Conservation (phyloP, 1,284 basidiomycete genomes). For the Mycena citricolor region DNA sequence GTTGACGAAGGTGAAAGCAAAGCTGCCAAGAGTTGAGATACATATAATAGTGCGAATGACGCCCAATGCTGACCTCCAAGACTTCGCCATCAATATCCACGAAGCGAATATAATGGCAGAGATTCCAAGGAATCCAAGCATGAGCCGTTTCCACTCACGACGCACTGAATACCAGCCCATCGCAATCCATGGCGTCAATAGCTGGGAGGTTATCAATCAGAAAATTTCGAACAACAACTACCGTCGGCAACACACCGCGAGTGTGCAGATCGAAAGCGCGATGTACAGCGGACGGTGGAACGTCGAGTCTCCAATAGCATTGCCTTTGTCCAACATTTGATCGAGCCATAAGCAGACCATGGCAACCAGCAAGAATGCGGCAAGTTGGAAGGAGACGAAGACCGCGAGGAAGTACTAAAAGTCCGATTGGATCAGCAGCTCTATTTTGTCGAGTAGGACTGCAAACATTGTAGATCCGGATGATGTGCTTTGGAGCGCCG, state of each 20-base stretch:
- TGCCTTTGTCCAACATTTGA: slow-evolving; percentile 17
- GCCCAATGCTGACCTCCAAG: slow-evolving; percentile 28
- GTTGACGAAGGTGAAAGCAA: slow-evolving; percentile 53
- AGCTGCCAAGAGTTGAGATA: slow-evolving; percentile 30
- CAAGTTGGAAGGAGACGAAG: slow-evolving; percentile 54
- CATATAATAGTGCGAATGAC: background rate
- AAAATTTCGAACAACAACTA: slow-evolving; percentile 35
- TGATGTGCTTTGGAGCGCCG: slow-evolving; percentile 52
- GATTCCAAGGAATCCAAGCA: slow-evolving; percentile 47
- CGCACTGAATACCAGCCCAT: slow-evolving; percentile 56
- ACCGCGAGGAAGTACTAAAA: slow-evolving; percentile 57
- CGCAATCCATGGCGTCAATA: slow-evolving; percentile 52
- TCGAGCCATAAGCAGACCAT: slow-evolving; percentile 21
- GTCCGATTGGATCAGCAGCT: slow-evolving; percentile 50
- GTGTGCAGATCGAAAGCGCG: slow-evolving; percentile 15
- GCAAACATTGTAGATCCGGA: slow-evolving; percentile 47
- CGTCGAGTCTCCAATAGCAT: slow-evolving; percentile 14
- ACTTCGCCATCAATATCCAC: slow-evolving; percentile 52
- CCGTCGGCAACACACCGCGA: slow-evolving; percentile 27
- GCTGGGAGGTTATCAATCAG: slow-evolving; percentile 32
- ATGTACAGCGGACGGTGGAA: slow-evolving; percentile 14
- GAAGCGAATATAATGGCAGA: slow-evolving; percentile 43
- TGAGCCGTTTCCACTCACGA: slow-evolving; percentile 43
- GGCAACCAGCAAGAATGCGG: slow-evolving; percentile 31
- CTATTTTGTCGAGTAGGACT: slow-evolving; percentile 50